phyloP scores from a whole-genome alignment of 257 asterid genomes.

The Plantago elongata region DNA sequence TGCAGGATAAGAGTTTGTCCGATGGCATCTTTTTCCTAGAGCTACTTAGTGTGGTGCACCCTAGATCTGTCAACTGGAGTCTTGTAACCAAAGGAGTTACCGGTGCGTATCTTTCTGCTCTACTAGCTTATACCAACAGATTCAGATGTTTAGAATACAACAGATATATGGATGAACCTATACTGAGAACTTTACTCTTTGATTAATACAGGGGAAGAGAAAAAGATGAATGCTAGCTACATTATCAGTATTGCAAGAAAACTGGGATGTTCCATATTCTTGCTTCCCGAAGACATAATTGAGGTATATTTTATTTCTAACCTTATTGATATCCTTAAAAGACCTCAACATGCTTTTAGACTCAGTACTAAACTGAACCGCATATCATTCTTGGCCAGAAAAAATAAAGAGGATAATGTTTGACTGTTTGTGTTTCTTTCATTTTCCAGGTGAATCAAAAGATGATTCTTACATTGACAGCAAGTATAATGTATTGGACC shows the following conservation, averaged over 20 bases:
- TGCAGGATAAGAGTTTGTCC: constrained; percentile 88
- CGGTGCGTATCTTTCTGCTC: constrained; percentile 37
- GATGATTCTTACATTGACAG: constrained; percentile 71
- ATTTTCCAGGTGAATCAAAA: constrained; percentile 59
- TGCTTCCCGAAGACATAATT: constrained; percentile 89
- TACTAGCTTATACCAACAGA: neutral
- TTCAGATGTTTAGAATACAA: neutral
- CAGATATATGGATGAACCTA: neutral
- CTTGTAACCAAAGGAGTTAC: constrained; percentile 86
- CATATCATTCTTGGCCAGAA: too few relatives aligned
- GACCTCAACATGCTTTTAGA: neutral
- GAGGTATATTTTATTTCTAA: constrained; percentile 46
- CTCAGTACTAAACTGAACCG: neutral
- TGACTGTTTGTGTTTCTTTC: neutral
- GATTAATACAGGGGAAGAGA: constrained; percentile 62
- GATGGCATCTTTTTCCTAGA: constrained; percentile 85
- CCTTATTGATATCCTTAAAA: neutral
- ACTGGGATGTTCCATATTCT: constrained; percentile 93
- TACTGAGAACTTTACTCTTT: neutral
- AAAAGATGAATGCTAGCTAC: constrained; percentile 87
- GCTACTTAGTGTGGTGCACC: constrained; percentile 90
- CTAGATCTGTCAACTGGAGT: constrained; percentile 97
- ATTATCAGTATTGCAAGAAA: constrained; percentile 92
- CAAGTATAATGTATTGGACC: constrained; percentile 72
- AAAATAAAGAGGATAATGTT: too few relatives aligned